Percentiles rank a stretch among this genome's conserved stretches.
phyloP scores from a whole-genome alignment of 2,329 filamentous ascomycete genomes.

The Zarea fungicola region DNA sequence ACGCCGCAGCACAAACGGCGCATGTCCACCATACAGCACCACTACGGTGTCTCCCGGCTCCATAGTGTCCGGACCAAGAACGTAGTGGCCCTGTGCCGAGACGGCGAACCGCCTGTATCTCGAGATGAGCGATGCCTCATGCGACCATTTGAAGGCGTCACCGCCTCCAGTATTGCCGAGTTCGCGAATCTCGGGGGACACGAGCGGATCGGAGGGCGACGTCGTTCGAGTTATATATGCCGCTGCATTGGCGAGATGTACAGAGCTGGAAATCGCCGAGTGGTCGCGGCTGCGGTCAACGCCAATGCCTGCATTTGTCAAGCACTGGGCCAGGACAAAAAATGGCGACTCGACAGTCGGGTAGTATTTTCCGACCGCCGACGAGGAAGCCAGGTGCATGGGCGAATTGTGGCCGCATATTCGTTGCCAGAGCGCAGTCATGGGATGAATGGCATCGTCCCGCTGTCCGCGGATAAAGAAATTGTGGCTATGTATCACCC shows the following conservation, averaged over 20 bases:
- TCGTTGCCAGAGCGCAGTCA: slow-evolving; percentile 26
- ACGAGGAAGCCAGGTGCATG: slow-evolving; percentile 21
- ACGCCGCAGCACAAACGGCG: slow-evolving; percentile 27
- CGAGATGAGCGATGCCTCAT: slow-evolving; percentile 30
- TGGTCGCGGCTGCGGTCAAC: slow-evolving; percentile 24
- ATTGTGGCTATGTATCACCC: slow-evolving; percentile 25
- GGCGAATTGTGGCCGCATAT: slow-evolving; percentile 20
- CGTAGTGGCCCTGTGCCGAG: slow-evolving; percentile 26
- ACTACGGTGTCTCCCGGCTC: slow-evolving; percentile 26
- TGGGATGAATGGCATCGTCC: slow-evolving; percentile 17
- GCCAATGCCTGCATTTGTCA: slow-evolving; percentile 29
- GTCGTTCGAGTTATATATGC: slow-evolving; percentile 26
- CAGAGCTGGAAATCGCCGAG: slow-evolving; percentile 18
- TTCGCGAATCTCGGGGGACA: slow-evolving; percentile 19
- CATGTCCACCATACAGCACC: slow-evolving; percentile 28
- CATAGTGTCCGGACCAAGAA: slow-evolving; percentile 29
- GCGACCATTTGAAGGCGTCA: slow-evolving; percentile 30
- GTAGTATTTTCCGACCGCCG: slow-evolving; percentile 15
- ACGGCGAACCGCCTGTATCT: slow-evolving; percentile 28
- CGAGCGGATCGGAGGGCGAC: slow-evolving; percentile 12
- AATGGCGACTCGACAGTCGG: slow-evolving; percentile 24
- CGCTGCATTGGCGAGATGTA: slow-evolving; percentile 28
- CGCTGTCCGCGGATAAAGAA: slow-evolving; percentile 20
- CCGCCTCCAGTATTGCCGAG: slow-evolving; percentile 20
- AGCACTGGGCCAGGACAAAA: slow-evolving; percentile 29